Base-by-base conservation (phyloP, 2,329 filamentous ascomycete genomes). In the Huntiella moniliformis region DNA sequence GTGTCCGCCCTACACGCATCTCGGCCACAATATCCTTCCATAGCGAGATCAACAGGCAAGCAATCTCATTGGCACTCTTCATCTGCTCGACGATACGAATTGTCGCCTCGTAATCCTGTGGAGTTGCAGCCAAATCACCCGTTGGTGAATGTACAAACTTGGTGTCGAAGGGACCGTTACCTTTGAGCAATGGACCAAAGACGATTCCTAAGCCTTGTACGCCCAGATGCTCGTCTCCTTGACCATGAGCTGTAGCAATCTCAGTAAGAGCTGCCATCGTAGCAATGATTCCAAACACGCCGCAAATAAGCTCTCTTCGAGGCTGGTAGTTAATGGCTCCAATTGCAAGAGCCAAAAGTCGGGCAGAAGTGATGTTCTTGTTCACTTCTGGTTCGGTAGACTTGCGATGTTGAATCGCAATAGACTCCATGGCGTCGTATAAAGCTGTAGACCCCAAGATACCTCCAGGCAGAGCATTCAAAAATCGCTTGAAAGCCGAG, bases 121-220 rank as follows among this genome's bases (percentile, higher is more conserved):
- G 17, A 5, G 43, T n/a, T n/a, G 22, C 22, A 16, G 22, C 35
- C 18, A 16, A 17, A 12, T 45, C 22, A 15, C 18, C 15, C 33
- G 31, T 16, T 11, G 35, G 17, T 16, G 40, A 12, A 8, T 33
- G 40, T 15, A 32, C 31, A 10, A 28, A 32, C 36, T 45, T 45
- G 11, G 36, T 35, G 31, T 45, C 43, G 36, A 38, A 41, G 12
- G 36, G 44, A 17, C 43, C 37, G 13, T 36, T 46, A 2, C 76
- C 73, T 3, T 79, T 56, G 4, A 82, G 60, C 0, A 82, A 61
- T 1, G 77, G 77, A 0, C 76, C 77, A 56, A 82, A 80, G 1
- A 79, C 63, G 43, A 78, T 73, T 0, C 75, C 72, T 78, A 81
- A 8, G 72, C 75, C 76, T 80, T 80, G 39, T 76, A 54, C 49